phyloP scores from a whole-genome alignment of 2,329 filamentous ascomycete genomes.

The Calonectria hawksworthii region DNA sequence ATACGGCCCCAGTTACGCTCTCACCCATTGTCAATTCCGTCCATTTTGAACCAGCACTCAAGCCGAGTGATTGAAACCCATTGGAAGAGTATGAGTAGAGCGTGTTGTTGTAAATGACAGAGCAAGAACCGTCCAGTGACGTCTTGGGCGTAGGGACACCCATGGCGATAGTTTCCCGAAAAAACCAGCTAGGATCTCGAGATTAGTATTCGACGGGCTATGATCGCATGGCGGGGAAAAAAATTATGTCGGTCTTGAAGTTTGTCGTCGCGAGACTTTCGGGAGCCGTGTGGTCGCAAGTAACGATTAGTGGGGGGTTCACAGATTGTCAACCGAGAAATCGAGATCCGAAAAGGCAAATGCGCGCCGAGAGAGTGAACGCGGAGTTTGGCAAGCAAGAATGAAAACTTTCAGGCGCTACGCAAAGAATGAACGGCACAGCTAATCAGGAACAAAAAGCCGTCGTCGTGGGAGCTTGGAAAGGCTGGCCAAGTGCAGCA shows the following conservation, averaged over 20 bases:
- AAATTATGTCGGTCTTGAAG: slow-evolving; percentile 17
- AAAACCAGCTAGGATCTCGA: slow-evolving; percentile 29
- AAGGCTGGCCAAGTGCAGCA: slow-evolving; percentile 46
- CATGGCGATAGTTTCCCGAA: slow-evolving; percentile 65
- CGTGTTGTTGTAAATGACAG: slow-evolving; percentile 83
- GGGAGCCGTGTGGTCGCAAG: slow-evolving; percentile 13
- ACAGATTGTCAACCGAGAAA: slow-evolving; percentile 28
- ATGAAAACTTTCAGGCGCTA: slow-evolving; percentile 15
- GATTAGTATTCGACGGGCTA: slow-evolving; percentile 31
- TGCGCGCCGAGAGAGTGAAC: slow-evolving; percentile 8
- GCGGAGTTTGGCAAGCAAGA: slow-evolving; percentile 21
- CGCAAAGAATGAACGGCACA: slow-evolving; percentile 35
- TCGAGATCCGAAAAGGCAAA: slow-evolving; percentile 3
- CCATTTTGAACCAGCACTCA: slow-evolving; percentile 82
- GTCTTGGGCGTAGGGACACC: slow-evolving; percentile 78
- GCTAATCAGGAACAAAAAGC: slow-evolving; percentile 36
- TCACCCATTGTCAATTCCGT: slow-evolving; percentile 73
- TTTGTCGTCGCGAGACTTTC: slow-evolving; percentile 33
- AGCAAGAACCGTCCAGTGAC: slow-evolving; percentile 83
- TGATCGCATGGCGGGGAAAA: slow-evolving; percentile 44
- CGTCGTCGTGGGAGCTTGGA: slow-evolving; percentile 33
- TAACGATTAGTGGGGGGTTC: background rate
- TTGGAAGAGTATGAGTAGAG: slow-evolving; percentile 86
- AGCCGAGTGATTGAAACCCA: slow-evolving; percentile 80
- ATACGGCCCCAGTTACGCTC: slow-evolving; percentile 80